Evolutionary conservation across 2,329 filamentous ascomycete species (phyloP).

Genomic region (Ceratocystis alfenasii): DNA sequence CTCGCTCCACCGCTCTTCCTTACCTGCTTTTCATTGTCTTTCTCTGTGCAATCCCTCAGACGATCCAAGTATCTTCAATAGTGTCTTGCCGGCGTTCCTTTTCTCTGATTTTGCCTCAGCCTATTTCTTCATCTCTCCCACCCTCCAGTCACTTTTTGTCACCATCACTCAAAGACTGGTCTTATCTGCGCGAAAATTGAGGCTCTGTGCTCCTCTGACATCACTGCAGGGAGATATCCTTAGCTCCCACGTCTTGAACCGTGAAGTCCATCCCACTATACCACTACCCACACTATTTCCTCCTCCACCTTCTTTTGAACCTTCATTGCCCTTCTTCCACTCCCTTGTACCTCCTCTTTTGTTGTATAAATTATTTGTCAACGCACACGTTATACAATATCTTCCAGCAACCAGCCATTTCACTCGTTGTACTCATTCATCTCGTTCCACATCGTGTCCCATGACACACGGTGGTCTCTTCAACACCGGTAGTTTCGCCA

Average conservation of each 20-base stretch:
- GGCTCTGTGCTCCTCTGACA: constrained; percentile 13
- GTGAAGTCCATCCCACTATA: not conserved
- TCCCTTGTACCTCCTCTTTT: not conserved
- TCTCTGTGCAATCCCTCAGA: not conserved
- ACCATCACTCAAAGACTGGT: not conserved
- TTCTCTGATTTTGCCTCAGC: not conserved
- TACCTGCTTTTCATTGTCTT: not conserved
- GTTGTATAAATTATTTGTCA: not conserved
- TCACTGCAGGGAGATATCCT: constrained; percentile 8
- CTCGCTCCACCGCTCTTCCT: not conserved
- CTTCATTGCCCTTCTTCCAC: not conserved
- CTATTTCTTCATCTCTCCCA: not conserved
- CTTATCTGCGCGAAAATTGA: constrained; percentile 1
- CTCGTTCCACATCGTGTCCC: not conserved
- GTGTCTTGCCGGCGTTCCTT: not conserved
- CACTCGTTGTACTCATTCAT: not conserved
- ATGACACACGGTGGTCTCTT: constrained; percentile 6
- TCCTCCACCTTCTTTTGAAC: not conserved
- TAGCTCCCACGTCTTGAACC: not conserved
- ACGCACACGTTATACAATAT: no score
- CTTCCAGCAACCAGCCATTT: not conserved
- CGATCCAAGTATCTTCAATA: not conserved
- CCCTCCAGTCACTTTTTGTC: not conserved
- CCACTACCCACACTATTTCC: not conserved
- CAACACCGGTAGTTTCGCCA: constrained; percentile 14